A percentile compares a stretch with the other conserved stretches of the same genome.
Conservation (phyloP, 2,329 filamentous ascomycete genomes). For the Colletotrichum sp. region DNA sequence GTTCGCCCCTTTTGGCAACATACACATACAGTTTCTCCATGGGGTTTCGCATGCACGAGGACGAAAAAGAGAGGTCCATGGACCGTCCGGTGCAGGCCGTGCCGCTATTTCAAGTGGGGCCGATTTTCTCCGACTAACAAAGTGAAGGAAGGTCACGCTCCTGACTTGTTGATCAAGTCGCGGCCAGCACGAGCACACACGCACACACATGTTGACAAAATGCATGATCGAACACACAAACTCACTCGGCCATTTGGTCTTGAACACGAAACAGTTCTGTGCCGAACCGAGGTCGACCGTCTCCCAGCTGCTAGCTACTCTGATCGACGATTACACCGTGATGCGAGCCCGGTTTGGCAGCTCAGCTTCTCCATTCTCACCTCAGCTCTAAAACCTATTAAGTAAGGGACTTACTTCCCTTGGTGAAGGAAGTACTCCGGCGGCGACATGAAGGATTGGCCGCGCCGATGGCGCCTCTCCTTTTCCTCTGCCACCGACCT, state of each 20-base stretch:
- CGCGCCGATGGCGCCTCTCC: neutral
- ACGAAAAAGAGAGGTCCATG: neutral
- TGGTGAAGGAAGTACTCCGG: neutral
- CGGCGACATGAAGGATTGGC: neutral
- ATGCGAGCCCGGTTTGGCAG: neutral
- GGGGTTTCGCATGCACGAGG: conserved; percentile 1
- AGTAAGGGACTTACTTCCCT: neutral
- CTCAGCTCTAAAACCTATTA: neutral
- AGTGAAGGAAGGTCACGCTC: neutral
- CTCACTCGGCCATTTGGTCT: neutral
- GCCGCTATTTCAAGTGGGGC: neutral
- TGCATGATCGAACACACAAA: neutral
- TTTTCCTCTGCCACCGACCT: neutral
- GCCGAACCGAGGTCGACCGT: neutral
- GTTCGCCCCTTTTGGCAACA: neutral
- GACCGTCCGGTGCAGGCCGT: neutral
- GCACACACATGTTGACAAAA: neutral
- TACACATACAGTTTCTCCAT: neutral
- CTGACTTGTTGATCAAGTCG: neutral
- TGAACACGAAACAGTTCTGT: neutral
- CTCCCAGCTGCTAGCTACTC: neutral
- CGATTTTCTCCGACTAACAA: conserved; percentile 4
- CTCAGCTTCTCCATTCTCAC: neutral
- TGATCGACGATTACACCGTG: neutral
- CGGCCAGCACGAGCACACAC: neutral